These are phyloP conservation scores for Neofusicoccum laricinum DNA, from an alignment of 2,329 filamentous ascomycete genomes.

Conservation along the genomic window DNA sequence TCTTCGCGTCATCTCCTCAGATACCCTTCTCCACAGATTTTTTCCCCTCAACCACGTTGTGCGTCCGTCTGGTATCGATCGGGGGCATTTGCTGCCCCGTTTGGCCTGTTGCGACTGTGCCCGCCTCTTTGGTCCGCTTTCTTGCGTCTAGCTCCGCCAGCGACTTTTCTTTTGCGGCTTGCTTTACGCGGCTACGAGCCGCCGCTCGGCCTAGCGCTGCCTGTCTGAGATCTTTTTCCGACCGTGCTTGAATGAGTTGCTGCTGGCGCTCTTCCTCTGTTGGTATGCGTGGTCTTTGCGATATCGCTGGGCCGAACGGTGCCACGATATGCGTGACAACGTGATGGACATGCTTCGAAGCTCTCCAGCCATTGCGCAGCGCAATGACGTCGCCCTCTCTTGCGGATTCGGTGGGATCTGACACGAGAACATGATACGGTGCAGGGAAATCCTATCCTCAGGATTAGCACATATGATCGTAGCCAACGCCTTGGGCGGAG, in stretches of 20 bases:
- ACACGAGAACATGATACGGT: conserved; percentile 66
- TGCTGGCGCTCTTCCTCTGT: conserved; percentile 60
- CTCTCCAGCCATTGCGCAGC: conserved; percentile 64
- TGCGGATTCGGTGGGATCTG: conserved; percentile 73
- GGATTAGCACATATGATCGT: not conserved
- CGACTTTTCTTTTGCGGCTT: not conserved
- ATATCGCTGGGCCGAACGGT: conserved; percentile 63
- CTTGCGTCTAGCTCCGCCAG: not conserved
- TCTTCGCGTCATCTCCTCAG: not conserved
- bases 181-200: not conserved
- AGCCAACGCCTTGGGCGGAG: too few species aligned
- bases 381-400: conserved; percentile 72
- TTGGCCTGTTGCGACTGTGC: not conserved
- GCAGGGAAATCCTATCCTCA: conserved; percentile 60
- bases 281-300: conserved; percentile 64
- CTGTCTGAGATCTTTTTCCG: conserved; percentile 56
- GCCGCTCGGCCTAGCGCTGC: conserved; percentile 32
- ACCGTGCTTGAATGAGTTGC: conserved; percentile 53
- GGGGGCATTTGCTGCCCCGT: not conserved
- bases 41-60: not conserved
- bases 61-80: not conserved
- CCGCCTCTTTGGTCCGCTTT: not conserved
- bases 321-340: conserved; percentile 74
- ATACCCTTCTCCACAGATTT: not conserved
- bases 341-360: conserved; percentile 66